Percentiles rank a stretch among this genome's conserved stretches.
phyloP scores from a whole-genome alignment of 208 protist genomes.

The Trypanosoma conorhini region DNA sequence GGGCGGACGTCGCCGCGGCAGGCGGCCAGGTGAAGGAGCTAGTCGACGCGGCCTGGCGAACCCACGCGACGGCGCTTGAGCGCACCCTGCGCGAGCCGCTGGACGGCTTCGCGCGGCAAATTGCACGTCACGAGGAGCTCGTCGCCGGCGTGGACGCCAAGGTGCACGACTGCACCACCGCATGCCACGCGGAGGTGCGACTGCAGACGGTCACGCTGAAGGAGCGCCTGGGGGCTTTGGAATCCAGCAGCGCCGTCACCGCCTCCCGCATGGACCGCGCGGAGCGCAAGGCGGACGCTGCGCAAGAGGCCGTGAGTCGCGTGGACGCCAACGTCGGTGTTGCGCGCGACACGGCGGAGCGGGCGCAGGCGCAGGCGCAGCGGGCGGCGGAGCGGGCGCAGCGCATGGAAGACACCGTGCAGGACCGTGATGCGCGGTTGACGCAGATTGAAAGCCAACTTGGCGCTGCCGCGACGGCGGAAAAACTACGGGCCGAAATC shows the following conservation, averaged over 20 bases:
- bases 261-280: constrained; percentile 59
- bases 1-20: constrained; percentile 33
- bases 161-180: constrained; percentile 49
- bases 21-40: constrained; percentile 34
- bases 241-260: constrained; percentile 52
- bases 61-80: constrained; percentile 41
- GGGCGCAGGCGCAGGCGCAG: constrained; percentile 29
- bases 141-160: constrained; percentile 47
- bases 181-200: constrained; percentile 53
- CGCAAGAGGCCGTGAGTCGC: constrained; percentile 41
- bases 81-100: constrained; percentile 45
- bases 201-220: constrained; percentile 40
- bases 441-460: constrained; percentile 62
- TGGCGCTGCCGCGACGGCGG: constrained; percentile 43
- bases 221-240: constrained; percentile 71
- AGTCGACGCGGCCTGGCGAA: constrained; percentile 59
- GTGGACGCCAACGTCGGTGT: constrained; percentile 39
- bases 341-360: constrained; percentile 40
- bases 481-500: constrained; percentile 62
- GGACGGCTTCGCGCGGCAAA: constrained; percentile 37
- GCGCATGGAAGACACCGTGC: constrained; percentile 53
- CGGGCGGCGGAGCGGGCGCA: constrained; percentile 49
- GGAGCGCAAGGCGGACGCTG: constrained; percentile 68
- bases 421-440: constrained; percentile 65
- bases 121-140: constrained; percentile 32